A percentile compares a stretch with the other conserved stretches of the same genome.
Conservation (phyloP, 257 asterid genomes). For the Ligustrum vulgare region DNA sequence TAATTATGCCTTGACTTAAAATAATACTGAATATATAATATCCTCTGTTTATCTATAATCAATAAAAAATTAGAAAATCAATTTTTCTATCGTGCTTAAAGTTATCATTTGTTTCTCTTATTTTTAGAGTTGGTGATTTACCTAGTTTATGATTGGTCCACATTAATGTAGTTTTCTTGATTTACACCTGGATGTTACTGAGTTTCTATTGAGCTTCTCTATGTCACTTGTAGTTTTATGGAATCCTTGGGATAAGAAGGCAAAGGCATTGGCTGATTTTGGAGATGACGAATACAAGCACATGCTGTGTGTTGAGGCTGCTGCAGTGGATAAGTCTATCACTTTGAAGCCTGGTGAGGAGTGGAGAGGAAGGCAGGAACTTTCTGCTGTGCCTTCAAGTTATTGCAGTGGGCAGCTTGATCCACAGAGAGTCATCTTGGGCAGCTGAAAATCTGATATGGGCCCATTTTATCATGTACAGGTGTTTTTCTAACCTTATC, state of each 20-base stretch:
- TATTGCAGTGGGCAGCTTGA: slow-evolving; percentile 98
- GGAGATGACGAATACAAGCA: slow-evolving; percentile 83
- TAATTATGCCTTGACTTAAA: not conserved
- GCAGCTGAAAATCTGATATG: slow-evolving; percentile 45
- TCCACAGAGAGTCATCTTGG: slow-evolving; percentile 78
- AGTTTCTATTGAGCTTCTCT: not conserved
- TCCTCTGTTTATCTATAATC: not conserved
- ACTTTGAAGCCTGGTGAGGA: slow-evolving; percentile 97
- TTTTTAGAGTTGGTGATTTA: not conserved
- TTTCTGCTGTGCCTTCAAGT: slow-evolving; percentile 88
- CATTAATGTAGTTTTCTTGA: not conserved
- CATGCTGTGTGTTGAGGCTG: slow-evolving; percentile 94
- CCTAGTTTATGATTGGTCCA: not conserved
- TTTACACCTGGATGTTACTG: slow-evolving; percentile 8
- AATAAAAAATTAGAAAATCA: not conserved
- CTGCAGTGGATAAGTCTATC: slow-evolving; percentile 84
- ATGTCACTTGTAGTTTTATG: slow-evolving; percentile 69
- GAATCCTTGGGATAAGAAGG: slow-evolving; percentile 99
- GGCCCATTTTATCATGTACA: slow-evolving; percentile 48
- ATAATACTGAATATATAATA: not conserved
- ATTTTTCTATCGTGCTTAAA: slow-evolving; percentile 6
- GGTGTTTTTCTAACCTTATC: slow-evolving; percentile 37
- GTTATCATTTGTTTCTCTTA: not conserved
- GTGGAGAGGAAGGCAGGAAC: slow-evolving; percentile 92
- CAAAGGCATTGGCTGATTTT: slow-evolving; percentile 76